A percentile compares a stretch with the other conserved stretches of the same genome.
Conservation (phyloP, 1,284 basidiomycete species). For the Uromyces viciae-fabae region DNA sequence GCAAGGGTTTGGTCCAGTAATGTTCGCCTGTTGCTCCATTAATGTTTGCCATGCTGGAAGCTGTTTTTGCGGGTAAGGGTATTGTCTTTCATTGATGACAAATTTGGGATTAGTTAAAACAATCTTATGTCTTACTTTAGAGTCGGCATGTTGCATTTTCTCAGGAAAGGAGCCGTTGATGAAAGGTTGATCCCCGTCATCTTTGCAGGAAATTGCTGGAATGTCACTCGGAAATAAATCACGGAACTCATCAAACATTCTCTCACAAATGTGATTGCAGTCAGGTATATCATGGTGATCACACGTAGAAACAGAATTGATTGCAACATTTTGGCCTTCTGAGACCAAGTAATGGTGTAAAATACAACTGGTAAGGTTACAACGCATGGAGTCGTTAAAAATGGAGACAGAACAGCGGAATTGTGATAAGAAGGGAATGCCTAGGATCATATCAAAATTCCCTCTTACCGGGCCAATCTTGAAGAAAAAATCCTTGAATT, state of each 20-base stretch:
- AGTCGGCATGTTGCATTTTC: not conserved
- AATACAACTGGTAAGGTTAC: not conserved
- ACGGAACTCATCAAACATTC: not conserved
- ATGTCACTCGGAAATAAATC: slow-evolving; percentile 11
- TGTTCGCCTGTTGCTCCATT: slow-evolving; percentile 13
- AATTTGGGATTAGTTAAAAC: not conserved
- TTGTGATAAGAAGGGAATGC: not conserved
- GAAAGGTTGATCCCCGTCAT: not conserved
- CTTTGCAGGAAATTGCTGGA: not conserved
- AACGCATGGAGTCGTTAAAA: not conserved
- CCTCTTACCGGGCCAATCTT: not conserved
- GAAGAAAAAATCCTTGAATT: not conserved
- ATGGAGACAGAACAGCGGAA: not conserved
- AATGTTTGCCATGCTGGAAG: not conserved
- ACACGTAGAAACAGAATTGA: not conserved
- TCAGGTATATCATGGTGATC: no score
- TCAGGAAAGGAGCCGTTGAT: not conserved
- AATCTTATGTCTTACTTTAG: not conserved
- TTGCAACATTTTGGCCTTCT: no score
- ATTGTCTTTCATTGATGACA: slow-evolving; percentile 7
- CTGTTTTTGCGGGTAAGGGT: not conserved
- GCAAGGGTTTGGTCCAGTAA: no score
- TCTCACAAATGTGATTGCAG: not conserved
- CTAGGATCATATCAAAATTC: not conserved
- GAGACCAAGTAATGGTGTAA: no score